These are phyloP conservation scores for Colletotrichum echinochloae DNA, from an alignment of 2,329 filamentous ascomycete genomes.

Conservation along the genomic window DNA sequence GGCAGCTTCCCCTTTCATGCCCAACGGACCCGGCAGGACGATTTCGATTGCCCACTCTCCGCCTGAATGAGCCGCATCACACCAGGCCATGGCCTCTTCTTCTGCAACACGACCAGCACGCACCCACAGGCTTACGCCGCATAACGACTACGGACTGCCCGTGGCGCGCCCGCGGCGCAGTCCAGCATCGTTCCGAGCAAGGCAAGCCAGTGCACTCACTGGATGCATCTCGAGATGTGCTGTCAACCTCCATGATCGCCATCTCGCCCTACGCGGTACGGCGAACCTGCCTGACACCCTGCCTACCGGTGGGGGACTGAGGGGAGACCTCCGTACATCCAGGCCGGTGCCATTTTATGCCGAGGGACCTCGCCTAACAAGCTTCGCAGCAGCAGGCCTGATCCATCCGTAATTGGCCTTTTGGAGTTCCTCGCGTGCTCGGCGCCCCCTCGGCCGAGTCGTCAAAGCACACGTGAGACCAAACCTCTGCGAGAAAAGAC, in stretches of 20 bases:
- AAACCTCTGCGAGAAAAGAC: neutral
- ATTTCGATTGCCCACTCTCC: neutral
- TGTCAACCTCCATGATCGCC: neutral
- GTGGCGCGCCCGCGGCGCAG: neutral
- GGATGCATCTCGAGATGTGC: neutral
- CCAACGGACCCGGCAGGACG: neutral
- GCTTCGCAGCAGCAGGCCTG: neutral
- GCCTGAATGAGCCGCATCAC: neutral
- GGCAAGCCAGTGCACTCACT: neutral
- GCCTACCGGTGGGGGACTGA: neutral
- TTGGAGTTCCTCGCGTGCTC: neutral
- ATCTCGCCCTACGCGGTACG: neutral
- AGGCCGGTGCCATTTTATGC: neutral
- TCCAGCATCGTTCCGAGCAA: neutral
- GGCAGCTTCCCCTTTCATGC: neutral
- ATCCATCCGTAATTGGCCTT: neutral
- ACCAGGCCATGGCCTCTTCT: neutral
- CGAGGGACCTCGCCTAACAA: neutral
- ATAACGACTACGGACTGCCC: neutral
- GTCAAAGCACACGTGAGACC: constrained; percentile 1
- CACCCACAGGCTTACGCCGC: neutral
- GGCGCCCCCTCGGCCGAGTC: neutral
- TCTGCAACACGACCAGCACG: neutral
- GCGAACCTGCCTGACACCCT: neutral
- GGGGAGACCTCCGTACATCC: neutral